Conservation (phyloP, 352 stramenopile genomes). For the Thraustochytrium striatum region DNA sequence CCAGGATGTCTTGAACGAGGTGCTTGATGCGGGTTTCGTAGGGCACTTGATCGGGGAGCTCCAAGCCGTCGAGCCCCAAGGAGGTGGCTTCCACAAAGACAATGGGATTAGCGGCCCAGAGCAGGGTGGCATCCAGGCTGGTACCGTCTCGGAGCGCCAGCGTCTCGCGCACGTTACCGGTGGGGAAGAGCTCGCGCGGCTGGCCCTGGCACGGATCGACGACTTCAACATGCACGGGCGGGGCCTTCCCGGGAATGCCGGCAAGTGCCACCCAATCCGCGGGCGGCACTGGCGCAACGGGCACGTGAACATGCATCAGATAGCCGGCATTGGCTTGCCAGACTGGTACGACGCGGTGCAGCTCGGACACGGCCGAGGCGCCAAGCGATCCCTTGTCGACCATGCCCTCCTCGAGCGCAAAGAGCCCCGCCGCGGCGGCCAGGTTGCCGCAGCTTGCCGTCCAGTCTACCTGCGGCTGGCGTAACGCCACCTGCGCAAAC, state of each 20-base stretch:
- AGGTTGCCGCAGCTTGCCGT: conserved; percentile 19
- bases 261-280: not conserved
- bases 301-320: conserved; percentile 28
- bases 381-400: not conserved
- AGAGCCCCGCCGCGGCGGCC: conserved; percentile 30
- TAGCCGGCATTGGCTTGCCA: conserved; percentile 40
- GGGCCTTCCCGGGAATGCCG: not conserved
- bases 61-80: not conserved
- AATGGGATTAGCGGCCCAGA: conserved; percentile 1
- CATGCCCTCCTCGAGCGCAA: conserved; percentile 4
- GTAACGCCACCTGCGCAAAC: conserved; percentile 21
- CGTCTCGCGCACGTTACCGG: not conserved
- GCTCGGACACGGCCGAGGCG: not conserved
- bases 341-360: not conserved
- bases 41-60: conserved; percentile 17
- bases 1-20: not conserved
- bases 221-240: conserved; percentile 23
- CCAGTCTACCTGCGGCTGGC: conserved; percentile 19
- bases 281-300: not conserved
- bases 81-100: not conserved
- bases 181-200: conserved; percentile 2
- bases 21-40: not conserved
- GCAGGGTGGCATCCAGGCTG: conserved; percentile 1
- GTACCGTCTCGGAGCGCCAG: not conserved
- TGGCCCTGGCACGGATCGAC: conserved; percentile 7